Evolutionary conservation across 768 basidiomycete species (phyloP).

Genomic region (Trametes cubensis): DNA sequence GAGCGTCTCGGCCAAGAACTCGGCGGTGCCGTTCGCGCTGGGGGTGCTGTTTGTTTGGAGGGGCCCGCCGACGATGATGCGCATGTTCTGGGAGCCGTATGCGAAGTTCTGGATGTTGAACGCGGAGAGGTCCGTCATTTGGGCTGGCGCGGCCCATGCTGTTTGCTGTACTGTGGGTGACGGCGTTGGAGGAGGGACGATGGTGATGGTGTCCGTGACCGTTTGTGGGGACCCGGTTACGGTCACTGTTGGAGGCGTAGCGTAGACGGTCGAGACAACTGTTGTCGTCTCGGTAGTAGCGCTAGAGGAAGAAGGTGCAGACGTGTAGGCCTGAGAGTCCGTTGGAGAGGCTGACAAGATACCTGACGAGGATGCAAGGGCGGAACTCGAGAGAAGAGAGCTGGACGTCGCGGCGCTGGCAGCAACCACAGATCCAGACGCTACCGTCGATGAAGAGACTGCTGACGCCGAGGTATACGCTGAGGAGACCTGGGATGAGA

Average conservation of each 20-base stretch:
- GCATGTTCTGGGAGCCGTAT: conserved; percentile 56
- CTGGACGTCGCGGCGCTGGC: background rate
- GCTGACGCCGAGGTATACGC: background rate
- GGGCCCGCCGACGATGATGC: conserved; percentile 53
- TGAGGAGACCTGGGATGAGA: background rate
- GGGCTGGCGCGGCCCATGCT: conserved; percentile 54
- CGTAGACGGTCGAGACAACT: conserved; percentile 16
- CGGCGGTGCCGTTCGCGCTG: conserved; percentile 5
- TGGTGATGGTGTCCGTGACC: conserved; percentile 27
- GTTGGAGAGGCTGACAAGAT: background rate
- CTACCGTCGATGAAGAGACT: background rate
- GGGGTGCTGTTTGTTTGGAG: conserved; percentile 25
- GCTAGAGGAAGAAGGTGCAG: background rate
- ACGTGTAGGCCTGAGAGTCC: background rate
- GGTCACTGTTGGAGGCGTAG: conserved; percentile 27
- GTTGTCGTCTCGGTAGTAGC: conserved; percentile 3
- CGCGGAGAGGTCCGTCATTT: conserved; percentile 58
- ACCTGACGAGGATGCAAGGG: too few species aligned
- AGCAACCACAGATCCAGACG: background rate
- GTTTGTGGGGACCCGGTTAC: conserved; percentile 22
- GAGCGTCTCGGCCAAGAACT: conserved; percentile 3
- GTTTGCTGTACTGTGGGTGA: conserved; percentile 19
- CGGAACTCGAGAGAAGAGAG: background rate
- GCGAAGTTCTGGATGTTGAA: conserved; percentile 65
- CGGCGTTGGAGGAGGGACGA: conserved; percentile 22